Percentiles rank a stretch among this genome's conserved stretches.
phyloP scores from a whole-genome alignment of 1,284 basidiomycete species.

The Microbotryum silenes-acaulis region DNA sequence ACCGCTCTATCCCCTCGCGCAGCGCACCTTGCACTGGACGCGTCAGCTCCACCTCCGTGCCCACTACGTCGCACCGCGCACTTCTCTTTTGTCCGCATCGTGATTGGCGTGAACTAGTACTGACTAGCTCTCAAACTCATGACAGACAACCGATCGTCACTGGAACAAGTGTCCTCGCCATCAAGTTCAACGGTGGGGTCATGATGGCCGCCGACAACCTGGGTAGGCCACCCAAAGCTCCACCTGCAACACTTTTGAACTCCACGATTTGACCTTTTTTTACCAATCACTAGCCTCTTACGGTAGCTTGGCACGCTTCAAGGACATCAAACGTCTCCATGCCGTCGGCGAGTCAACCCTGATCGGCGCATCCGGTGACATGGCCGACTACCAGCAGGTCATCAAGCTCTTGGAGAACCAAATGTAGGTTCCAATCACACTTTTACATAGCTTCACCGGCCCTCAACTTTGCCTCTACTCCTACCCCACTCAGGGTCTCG shows the following conservation, averaged over 20 bases:
- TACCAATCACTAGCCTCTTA: constrained; percentile 66
- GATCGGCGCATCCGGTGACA: constrained; percentile 88
- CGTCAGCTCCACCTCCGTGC: not conserved
- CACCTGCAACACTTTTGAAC: not conserved
- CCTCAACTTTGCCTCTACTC: not conserved
- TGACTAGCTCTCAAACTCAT: too few species aligned
- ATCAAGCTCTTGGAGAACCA: constrained; percentile 67
- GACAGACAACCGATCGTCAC: constrained; percentile 87
- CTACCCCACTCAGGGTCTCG: constrained; percentile 47
- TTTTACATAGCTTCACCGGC: not conserved
- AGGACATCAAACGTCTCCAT: constrained; percentile 82
- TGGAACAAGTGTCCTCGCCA: constrained; percentile 86
- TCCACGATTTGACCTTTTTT: not conserved
- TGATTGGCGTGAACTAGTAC: too few species aligned
- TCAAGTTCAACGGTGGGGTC: constrained; percentile 91
- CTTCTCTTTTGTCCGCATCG: too few species aligned
- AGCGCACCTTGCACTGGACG: not conserved
- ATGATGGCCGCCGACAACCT: constrained; percentile 99
- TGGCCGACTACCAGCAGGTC: constrained; percentile 96
- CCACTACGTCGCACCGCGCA: not conserved
- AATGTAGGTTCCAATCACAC: constrained; percentile 40
- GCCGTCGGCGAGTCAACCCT: constrained; percentile 75
- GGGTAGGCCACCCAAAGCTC: constrained; percentile 49
- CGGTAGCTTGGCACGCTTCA: constrained; percentile 94
- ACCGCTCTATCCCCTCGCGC: not conserved